phyloP scores from a whole-genome alignment of 2,329 filamentous ascomycete species.

The Fusarium tupiense region DNA sequence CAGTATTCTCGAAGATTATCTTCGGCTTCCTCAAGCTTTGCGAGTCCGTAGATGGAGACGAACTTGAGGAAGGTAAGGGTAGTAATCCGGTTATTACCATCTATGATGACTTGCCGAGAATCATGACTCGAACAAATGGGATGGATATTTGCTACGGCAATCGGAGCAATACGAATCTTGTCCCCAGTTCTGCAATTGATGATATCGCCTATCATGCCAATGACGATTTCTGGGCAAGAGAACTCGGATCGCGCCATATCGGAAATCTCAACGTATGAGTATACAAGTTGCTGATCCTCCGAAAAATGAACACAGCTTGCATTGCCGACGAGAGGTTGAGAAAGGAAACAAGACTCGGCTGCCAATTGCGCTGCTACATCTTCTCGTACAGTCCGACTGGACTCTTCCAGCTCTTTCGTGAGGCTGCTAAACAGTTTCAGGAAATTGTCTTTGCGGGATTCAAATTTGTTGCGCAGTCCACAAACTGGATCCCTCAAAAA shows the following conservation, averaged over 20 bases:
- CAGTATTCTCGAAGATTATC: not conserved
- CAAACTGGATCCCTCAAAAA: not conserved
- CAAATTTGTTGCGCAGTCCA: not conserved
- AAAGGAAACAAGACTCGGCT: not conserved
- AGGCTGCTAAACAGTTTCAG: not conserved
- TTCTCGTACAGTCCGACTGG: not conserved
- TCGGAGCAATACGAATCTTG: not conserved
- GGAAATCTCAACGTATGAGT: not conserved
- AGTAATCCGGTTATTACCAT: not conserved
- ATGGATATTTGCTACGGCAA: not conserved
- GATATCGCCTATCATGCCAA: not conserved
- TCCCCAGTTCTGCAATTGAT: not conserved
- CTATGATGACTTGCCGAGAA: not conserved
- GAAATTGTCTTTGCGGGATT: not conserved
- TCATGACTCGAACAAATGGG: not conserved
- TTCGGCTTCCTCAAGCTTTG: not conserved
- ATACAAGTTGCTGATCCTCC: not conserved
- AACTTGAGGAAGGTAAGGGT: not conserved
- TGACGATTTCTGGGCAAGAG: not conserved
- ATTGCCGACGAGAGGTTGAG: not conserved
- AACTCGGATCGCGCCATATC: not conserved
- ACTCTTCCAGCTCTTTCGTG: not conserved
- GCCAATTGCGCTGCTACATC: not conserved
- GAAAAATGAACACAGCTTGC: not conserved
- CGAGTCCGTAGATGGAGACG: not conserved